Evolutionary conservation across 2,329 filamentous ascomycete species (phyloP).

Genomic region (Phialophora chinensis): DNA sequence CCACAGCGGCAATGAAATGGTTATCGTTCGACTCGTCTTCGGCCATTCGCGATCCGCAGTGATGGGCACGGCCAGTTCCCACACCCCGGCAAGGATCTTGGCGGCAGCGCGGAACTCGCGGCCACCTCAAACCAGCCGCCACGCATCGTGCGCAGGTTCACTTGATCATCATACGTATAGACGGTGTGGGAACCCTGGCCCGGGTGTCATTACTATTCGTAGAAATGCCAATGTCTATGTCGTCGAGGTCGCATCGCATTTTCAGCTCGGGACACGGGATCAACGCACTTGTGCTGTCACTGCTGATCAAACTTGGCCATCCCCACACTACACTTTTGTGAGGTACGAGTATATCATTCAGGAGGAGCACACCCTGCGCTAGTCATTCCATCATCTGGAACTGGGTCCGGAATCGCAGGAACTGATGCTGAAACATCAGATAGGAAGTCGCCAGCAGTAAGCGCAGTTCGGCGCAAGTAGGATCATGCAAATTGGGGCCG

Average conservation of each 20-base stretch:
- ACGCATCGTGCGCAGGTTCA: slow-evolving; percentile 19
- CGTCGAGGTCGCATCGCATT: slow-evolving; percentile 16
- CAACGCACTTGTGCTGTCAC: slow-evolving; percentile 17
- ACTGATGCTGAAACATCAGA: slow-evolving; percentile 11
- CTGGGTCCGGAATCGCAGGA: background rate
- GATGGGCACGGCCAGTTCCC: slow-evolving; percentile 1
- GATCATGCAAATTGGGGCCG: slow-evolving; percentile 19
- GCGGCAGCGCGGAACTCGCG: slow-evolving; percentile 18
- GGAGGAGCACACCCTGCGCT: background rate
- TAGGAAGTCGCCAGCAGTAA: slow-evolving; percentile 14
- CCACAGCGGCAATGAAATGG: slow-evolving; percentile 20
- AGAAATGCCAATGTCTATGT: slow-evolving; percentile 1
- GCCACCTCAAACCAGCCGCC: slow-evolving; percentile 22
- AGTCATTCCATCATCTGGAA: background rate
- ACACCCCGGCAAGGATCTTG: slow-evolving; percentile 18
- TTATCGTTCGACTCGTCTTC: slow-evolving; percentile 5
- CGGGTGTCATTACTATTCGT: slow-evolving; percentile 5
- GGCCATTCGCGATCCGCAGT: slow-evolving; percentile 6
- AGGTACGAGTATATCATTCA: background rate
- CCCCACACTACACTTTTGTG: slow-evolving; percentile 25
- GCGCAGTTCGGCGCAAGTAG: slow-evolving; percentile 17
- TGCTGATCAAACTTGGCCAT: slow-evolving; percentile 19
- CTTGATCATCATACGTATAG: slow-evolving; percentile 19
- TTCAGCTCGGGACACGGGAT: slow-evolving; percentile 15
- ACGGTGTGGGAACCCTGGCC: background rate